These are phyloP conservation scores for Lentinula edodes DNA, from an alignment of 768 basidiomycete species.

Conservation along the genomic window DNA sequence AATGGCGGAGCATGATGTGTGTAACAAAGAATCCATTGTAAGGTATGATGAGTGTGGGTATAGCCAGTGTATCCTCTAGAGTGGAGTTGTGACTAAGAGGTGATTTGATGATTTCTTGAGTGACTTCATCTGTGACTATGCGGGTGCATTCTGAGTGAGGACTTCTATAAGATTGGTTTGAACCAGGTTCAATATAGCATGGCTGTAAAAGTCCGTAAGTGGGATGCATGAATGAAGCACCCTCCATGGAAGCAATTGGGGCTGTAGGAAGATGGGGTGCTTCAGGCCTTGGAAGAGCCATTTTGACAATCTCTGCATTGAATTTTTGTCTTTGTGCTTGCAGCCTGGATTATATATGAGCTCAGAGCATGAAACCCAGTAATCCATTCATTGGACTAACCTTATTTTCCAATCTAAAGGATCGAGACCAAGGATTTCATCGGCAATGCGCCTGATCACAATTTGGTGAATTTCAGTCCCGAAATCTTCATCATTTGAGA, in stretches of 20 bases:
- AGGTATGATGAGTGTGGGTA: slow-evolving; percentile 28
- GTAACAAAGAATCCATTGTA: slow-evolving; percentile 30
- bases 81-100: neutral
- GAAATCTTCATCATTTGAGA: slow-evolving; percentile 33
- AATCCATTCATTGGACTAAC: slow-evolving; percentile 12
- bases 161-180: neutral
- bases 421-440: slow-evolving; percentile 27
- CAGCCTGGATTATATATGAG: slow-evolving; percentile 15
- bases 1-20: slow-evolving; percentile 31
- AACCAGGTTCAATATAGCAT: slow-evolving; percentile 21
- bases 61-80: neutral
- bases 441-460: slow-evolving; percentile 33
- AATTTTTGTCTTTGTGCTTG: slow-evolving; percentile 17
- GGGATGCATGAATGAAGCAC: slow-evolving; percentile 23
- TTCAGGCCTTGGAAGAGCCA: slow-evolving; percentile 17
- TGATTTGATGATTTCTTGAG: slow-evolving; percentile 22
- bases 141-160: slow-evolving; percentile 13
- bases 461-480: slow-evolving; percentile 28
- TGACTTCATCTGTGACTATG: slow-evolving; percentile 18
- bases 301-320: slow-evolving; percentile 14
- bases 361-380: neutral
- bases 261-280: slow-evolving; percentile 16
- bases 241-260: slow-evolving; percentile 19
- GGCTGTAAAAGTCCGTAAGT: slow-evolving; percentile 29
- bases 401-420: slow-evolving; percentile 33